These are phyloP conservation scores for Anaeramoeba flamelloides DNA, from an alignment of 78 protist genomes.

Conservation along the genomic window DNA sequence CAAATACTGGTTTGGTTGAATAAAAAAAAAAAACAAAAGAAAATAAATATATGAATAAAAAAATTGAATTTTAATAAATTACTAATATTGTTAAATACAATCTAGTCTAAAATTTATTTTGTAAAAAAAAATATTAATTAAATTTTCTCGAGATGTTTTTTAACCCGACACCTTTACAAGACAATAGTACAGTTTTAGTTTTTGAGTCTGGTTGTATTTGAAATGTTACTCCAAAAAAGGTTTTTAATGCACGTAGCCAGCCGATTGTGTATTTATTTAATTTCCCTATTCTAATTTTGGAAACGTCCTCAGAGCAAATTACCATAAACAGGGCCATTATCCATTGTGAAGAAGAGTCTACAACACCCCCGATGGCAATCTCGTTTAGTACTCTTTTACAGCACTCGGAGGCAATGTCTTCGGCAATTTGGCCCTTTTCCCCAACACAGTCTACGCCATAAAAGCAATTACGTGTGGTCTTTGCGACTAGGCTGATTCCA, in stretches of 20 bases:
- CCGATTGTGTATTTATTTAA: constrained; percentile 13
- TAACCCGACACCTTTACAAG: constrained; percentile 24
- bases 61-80: too few relatives aligned
- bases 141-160: neutral
- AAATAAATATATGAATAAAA: too few relatives aligned
- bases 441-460: constrained; percentile 43
- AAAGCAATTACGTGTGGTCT: constrained; percentile 53
- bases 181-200: neutral
- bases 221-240: constrained; percentile 18
- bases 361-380: constrained; percentile 57
- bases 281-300: constrained; percentile 54
- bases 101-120: too few relatives aligned
- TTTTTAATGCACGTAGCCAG: constrained; percentile 7
- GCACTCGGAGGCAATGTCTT: constrained; percentile 47
- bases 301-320: constrained; percentile 71
- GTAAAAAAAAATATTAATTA: too few relatives aligned
- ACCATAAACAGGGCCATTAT: constrained; percentile 58
- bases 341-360: constrained; percentile 58
- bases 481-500: constrained; percentile 66
- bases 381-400: constrained; percentile 47
- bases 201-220: constrained; percentile 8
- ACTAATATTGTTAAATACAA: too few relatives aligned
- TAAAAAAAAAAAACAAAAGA: too few relatives aligned
- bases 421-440: constrained; percentile 37
- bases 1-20: too few relatives aligned